Percentiles rank a stretch among this genome's conserved stretches.
These are phyloP conservation scores for Ramaria sp. DNA, from an alignment of 768 basidiomycete species.

Conservation along the genomic window DNA sequence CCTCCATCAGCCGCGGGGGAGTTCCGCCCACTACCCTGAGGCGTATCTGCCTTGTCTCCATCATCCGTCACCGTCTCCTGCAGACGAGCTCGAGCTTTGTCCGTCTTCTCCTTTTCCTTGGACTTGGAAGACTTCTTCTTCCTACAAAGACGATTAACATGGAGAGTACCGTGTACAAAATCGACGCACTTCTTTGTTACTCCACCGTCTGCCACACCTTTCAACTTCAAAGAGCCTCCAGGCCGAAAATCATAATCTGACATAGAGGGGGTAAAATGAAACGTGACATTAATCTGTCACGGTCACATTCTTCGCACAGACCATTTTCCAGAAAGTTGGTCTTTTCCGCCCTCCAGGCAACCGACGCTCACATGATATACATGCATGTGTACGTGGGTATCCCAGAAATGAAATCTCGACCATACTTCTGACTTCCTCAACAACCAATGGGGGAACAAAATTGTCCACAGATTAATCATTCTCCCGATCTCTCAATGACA, in stretches of 20 bases:
- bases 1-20: conserved; percentile 42
- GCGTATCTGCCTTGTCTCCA: conserved; percentile 19
- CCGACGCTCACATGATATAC: not conserved
- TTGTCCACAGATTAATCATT: no score
- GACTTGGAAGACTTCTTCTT: conserved; percentile 74
- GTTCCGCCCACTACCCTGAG: conserved; percentile 45
- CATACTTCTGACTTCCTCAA: no score
- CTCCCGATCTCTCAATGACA: no score
- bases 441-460: no score
- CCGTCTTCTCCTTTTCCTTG: conserved; percentile 42
- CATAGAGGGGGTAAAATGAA: conserved; percentile 32
- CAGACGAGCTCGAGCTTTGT: conserved; percentile 22
- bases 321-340: not conserved
- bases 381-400: no score
- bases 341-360: not conserved
- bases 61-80: conserved; percentile 8
- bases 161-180: not conserved
- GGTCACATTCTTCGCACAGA: not conserved
- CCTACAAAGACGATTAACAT: conserved; percentile 27
- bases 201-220: conserved; percentile 68
- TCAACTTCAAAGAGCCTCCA: conserved; percentile 84
- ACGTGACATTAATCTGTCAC: not conserved
- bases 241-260: conserved; percentile 79
- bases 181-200: conserved; percentile 68
- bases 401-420: no score